Evolutionary conservation across 1,284 basidiomycete genomes (phyloP), one percentile per base, ranked within the genome.

Genomic region (Fomitopsis schrenkii): DNA sequence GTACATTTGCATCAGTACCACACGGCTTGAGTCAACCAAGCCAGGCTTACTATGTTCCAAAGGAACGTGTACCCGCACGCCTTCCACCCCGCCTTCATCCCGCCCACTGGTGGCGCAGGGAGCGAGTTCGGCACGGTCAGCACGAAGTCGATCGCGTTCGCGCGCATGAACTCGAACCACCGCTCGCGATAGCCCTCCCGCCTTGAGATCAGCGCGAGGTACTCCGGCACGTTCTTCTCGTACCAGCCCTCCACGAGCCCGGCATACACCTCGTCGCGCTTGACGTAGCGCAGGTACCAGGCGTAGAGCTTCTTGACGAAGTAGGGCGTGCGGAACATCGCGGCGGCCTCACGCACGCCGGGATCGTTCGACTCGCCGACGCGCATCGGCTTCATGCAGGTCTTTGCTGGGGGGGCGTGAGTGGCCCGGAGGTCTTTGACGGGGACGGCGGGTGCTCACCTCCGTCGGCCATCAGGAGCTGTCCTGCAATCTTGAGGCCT

Each of bases 81-180:
- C 59, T 67, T 70, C 63, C 65, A 69, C 10, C 70, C 72, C 10
- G 66, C 57, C 59, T 63, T 67, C 71, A 72, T 72, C 0, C 70
- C 70, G 0, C 84, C 83, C 62, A 87, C 76, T 46, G 71, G 71
- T 17, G 84, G 74, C 0, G 85, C 85, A 1, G 86, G 86, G 10
- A 82, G 73, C 33, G 83, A 80, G 66, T 86, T 84, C 3, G 84
- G 82, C 9, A 83, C 84, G 5, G 82, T 84, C 54, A 90, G 72
- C 36, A 90, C 71, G 60, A 84, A 83, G 72, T 90, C 87, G 38
- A 88, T 73, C 7, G 76, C 62, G 33, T 69, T 59, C 33, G 63
- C 64, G 48, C 65, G 63, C 66, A 70, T 64, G 64, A 68, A 68
- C 40, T 69, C 61, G 62, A 69, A 70, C 71, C 72, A 73, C 53